Percentiles rank a stretch among this genome's conserved stretches.
These are phyloP conservation scores for Hyphodiscus sp. DNA, from an alignment of 2,329 filamentous ascomycete genomes.

Conservation along the genomic window DNA sequence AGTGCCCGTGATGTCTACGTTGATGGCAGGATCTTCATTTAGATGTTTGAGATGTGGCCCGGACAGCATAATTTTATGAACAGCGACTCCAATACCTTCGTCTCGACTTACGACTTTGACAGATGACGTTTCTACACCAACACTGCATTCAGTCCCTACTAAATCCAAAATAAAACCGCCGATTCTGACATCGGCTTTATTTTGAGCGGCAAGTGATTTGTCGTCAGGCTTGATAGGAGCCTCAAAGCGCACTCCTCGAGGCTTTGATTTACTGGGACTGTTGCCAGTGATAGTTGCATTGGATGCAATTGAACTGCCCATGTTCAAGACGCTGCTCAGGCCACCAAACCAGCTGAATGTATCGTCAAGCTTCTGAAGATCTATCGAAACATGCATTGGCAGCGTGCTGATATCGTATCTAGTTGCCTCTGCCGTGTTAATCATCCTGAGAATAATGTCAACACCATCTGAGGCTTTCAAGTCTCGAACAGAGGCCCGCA, in stretches of 20 bases:
- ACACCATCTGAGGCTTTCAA: slow-evolving; percentile 50
- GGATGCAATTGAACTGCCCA: slow-evolving; percentile 77
- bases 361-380: slow-evolving; percentile 77
- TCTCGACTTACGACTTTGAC: slow-evolving; percentile 74
- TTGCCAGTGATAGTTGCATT: slow-evolving; percentile 48
- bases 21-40: slow-evolving; percentile 52
- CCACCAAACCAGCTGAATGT: slow-evolving; percentile 86
- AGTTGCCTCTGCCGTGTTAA: slow-evolving; percentile 38
- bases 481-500: slow-evolving; percentile 54
- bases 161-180: slow-evolving; percentile 71
- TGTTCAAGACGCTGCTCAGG: slow-evolving; percentile 81
- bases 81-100: slow-evolving; percentile 63
- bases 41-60: slow-evolving; percentile 59
- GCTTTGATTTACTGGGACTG: slow-evolving; percentile 34
- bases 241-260: slow-evolving; percentile 55
- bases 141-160: slow-evolving; percentile 68
- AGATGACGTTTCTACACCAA: slow-evolving; percentile 70
- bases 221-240: slow-evolving; percentile 31
- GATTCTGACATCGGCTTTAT: slow-evolving; percentile 70
- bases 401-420: slow-evolving; percentile 66
- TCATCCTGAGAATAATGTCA: slow-evolving; percentile 50
- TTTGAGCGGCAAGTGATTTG: slow-evolving; percentile 23
- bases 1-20: slow-evolving; percentile 57
- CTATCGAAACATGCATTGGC: slow-evolving; percentile 68
- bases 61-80: slow-evolving; percentile 67